Base-by-base conservation (phyloP, 73 alveolate species). In the Symbiodinium natans region DNA sequence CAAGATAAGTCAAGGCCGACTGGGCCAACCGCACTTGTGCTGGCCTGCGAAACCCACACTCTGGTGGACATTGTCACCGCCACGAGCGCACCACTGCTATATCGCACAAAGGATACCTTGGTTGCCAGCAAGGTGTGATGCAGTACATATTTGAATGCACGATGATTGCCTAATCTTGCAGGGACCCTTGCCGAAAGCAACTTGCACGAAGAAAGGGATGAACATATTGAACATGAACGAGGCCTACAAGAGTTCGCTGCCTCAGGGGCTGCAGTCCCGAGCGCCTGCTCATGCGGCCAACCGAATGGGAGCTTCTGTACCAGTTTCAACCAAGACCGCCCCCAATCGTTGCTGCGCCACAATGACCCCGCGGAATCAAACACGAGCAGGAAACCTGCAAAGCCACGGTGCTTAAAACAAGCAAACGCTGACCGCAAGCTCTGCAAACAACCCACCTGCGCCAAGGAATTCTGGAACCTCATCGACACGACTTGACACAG, bases 41-140 rank as follows among this genome's bases (percentile, higher is more conserved):
- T 46, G 59, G 59, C 95, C 85, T 40, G 13, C 17, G 97, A 90
- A 38, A 41, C 7, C 97, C 97, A 90, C 4, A 90, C 97, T 40
- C 40, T 40, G 52, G 97, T 90, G 75, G 97, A 90, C 86, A 90
- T 90, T n/a, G 97, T 90, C 39, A 90, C 97, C 48, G 88, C 97
- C 97, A 90, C 97, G 77, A 90, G 87, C 41, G 36, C 33, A 71
- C 41, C 88, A 13, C 48, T 21, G 77, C 88, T 71, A 31, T 31
- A 15, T 9, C 97, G 77, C 43, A 90, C 88, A 40, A 71, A n/a
- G 86, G 97, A 84, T n/a, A 90, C 87, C 97, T 90, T 23, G 77
- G 77, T 4, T 46, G 63, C 40, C 63, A 52, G 15, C 39, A 17
- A n/a, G 41, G 63, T 9, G 19, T 10, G 77, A 6, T 46, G 59